These are phyloP conservation scores for Vaccinium corymbosum DNA, from an alignment of 148 eudicot species.

Conservation along the genomic window DNA sequence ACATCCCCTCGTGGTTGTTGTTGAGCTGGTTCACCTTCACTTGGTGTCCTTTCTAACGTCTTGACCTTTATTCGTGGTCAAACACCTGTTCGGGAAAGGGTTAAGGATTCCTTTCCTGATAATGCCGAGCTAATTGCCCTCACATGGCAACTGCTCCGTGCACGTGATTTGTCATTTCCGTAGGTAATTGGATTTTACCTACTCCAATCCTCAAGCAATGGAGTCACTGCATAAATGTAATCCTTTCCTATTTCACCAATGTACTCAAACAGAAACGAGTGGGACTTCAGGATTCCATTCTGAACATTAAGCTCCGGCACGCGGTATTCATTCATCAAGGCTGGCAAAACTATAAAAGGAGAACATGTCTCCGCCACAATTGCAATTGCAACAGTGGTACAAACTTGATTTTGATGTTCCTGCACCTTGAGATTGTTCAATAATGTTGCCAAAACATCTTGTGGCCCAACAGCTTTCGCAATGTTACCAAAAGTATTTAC, in stretches of 20 bases:
- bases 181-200: too few relatives aligned
- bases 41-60: too few relatives aligned
- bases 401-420: constrained; percentile 94
- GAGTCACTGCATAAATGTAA: constrained; percentile 87
- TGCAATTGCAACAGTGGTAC: constrained; percentile 96
- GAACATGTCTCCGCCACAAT: constrained; percentile 97
- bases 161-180: too few relatives aligned
- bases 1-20: too few relatives aligned
- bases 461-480: constrained; percentile 96
- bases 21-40: too few relatives aligned
- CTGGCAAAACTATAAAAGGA: constrained; percentile 88
- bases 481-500: constrained; percentile 95
- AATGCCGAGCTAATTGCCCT: too few relatives aligned
- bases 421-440: constrained; percentile 92
- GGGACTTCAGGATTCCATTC: constrained; percentile 84
- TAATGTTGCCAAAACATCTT: constrained; percentile 83
- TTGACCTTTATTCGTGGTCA: too few relatives aligned
- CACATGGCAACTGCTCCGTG: too few relatives aligned
- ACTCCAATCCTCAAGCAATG: constrained; percentile 55
- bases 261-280: constrained; percentile 86
- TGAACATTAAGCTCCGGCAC: constrained; percentile 95
- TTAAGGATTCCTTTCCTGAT: too few relatives aligned
- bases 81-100: too few relatives aligned
- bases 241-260: constrained; percentile 98
- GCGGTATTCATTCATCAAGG: constrained; percentile 93